Conservation (phyloP, 768 basidiomycete species). For the Agrocybe pediades region DNA sequence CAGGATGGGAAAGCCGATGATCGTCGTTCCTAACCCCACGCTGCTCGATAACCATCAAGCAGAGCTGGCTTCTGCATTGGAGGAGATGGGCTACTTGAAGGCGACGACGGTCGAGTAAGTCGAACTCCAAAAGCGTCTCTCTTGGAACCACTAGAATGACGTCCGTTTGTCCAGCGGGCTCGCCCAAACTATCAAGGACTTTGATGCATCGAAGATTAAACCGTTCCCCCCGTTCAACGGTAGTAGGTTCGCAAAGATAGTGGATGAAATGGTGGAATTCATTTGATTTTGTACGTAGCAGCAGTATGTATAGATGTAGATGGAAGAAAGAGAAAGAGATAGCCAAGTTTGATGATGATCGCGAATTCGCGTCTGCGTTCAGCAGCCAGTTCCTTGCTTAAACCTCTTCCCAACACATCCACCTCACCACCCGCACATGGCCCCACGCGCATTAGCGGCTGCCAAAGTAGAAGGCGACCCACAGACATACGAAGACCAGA, state of each 20-base stretch:
- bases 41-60: constrained; percentile 93
- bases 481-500: constrained; percentile 63
- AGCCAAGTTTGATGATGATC: not conserved
- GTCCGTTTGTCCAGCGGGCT: constrained; percentile 46
- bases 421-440: constrained; percentile 12
- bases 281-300: constrained; percentile 26
- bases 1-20: constrained; percentile 70
- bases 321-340: constrained; percentile 1
- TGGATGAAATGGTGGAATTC: constrained; percentile 85
- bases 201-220: constrained; percentile 45
- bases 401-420: constrained; percentile 1
- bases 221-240: constrained; percentile 74
- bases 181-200: constrained; percentile 49
- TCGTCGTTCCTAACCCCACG: constrained; percentile 88
- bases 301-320: constrained; percentile 3
- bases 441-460: constrained; percentile 37
- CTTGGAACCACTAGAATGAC: not conserved
- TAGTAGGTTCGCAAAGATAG: constrained; percentile 60
- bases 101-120: constrained; percentile 63
- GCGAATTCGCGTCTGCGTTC: not conserved
- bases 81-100: constrained; percentile 55
- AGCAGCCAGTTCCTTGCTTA: not conserved
- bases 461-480: constrained; percentile 50
- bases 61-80: constrained; percentile 78
- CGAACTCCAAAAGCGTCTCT: not conserved